Evolutionary conservation across 192 early-diverging fungal genomes (phyloP).

Genomic region (Coemansia sp.): DNA sequence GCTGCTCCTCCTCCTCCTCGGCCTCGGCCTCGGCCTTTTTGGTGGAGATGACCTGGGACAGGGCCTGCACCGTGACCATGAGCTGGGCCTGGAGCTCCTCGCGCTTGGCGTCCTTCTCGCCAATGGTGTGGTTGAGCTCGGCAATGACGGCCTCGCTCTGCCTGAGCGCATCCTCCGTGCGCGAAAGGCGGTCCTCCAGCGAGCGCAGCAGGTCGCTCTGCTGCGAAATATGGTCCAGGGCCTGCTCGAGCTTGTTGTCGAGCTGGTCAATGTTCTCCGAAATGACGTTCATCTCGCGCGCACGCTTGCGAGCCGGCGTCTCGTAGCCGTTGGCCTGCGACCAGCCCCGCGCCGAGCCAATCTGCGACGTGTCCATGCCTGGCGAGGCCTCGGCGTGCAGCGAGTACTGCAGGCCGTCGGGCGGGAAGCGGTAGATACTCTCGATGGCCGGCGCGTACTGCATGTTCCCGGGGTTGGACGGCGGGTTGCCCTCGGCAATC

Average conservation of each 20-base stretch:
- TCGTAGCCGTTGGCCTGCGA: constrained; percentile 48
- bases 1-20: too few relatives aligned
- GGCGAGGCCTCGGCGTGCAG: constrained; percentile 31
- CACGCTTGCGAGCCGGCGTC: constrained; percentile 48
- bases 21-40: constrained; percentile 47
- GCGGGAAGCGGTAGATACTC: constrained; percentile 48
- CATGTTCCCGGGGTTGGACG: constrained; percentile 21
- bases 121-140: constrained; percentile 31
- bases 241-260: constrained; percentile 44
- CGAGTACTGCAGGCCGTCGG: constrained; percentile 30
- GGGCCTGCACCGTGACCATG: constrained; percentile 45
- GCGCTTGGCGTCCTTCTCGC: constrained; percentile 46
- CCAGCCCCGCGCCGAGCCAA: constrained; percentile 31
- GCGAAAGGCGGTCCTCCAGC: constrained; percentile 38
- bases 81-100: constrained; percentile 49
- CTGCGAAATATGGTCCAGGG: constrained; percentile 38
- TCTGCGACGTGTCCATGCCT: constrained; percentile 16
- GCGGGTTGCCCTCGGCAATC: constrained; percentile 52
- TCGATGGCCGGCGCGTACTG: constrained; percentile 46
- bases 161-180: constrained; percentile 45
- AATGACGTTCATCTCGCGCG: constrained; percentile 30
- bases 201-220: constrained; percentile 36
- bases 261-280: constrained; percentile 40
- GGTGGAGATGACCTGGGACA: constrained; percentile 41
- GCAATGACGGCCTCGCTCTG: constrained; percentile 35